phyloP scores from a whole-genome alignment of 192 early-diverging fungal species.

The Pilobolus umbonatus region DNA sequence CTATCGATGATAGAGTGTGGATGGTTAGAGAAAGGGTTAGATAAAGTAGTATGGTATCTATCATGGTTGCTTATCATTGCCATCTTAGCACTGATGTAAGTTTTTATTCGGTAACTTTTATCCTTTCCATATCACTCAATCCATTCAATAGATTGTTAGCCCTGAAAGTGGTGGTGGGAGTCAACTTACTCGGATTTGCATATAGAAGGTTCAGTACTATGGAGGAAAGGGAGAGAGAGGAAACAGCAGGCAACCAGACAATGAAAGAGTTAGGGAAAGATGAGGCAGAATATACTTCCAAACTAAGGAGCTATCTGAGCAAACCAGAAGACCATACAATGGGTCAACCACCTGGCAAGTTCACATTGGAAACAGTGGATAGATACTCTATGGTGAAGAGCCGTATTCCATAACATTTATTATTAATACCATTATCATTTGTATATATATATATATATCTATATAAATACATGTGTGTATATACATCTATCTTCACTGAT shows the following conservation, averaged over 20 bases:
- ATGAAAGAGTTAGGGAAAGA: slow-evolving; percentile 38
- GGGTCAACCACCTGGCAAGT: slow-evolving; percentile 45
- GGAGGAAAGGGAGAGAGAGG: slow-evolving; percentile 44
- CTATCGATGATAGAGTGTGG: slow-evolving; percentile 23
- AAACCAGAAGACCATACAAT: slow-evolving; percentile 35
- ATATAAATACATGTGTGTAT: background rate
- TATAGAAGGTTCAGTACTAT: slow-evolving; percentile 58
- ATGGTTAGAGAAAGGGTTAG: slow-evolving; percentile 22
- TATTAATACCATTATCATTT: background rate
- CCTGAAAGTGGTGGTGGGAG: slow-evolving; percentile 75
- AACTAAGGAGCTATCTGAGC: slow-evolving; percentile 24
- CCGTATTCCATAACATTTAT: slow-evolving; percentile 65
- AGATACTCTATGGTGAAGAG: slow-evolving; percentile 89
- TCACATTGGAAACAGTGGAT: slow-evolving; percentile 82
- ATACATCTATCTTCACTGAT: background rate
- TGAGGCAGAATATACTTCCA: slow-evolving; percentile 31
- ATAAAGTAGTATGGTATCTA: slow-evolving; percentile 7
- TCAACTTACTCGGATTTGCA: slow-evolving; percentile 69
- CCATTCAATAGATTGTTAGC: slow-evolving; percentile 41
- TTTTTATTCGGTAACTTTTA: background rate
- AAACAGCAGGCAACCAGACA: slow-evolving; percentile 37
- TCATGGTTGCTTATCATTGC: slow-evolving; percentile 17
- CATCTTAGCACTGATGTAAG: slow-evolving; percentile 18
- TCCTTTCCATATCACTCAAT: background rate
- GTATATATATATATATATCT: background rate